Conservation (phyloP, 179 eudicot species). For the Pouteria campechiana region DNA sequence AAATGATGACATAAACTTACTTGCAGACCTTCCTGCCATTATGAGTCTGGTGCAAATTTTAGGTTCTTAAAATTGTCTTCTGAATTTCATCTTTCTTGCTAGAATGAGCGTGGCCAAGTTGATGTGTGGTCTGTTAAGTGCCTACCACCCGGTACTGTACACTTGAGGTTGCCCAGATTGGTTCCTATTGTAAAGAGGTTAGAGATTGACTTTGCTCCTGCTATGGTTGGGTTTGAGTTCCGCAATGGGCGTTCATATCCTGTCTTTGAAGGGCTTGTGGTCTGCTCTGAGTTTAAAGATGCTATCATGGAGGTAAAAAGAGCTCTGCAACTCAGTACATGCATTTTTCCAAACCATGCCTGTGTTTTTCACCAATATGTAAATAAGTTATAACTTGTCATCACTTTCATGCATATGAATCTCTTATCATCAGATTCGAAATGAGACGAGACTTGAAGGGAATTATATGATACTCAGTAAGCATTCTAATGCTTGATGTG, state of each 20-base stretch:
- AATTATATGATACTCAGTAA: no score
- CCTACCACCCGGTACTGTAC: constrained; percentile 96
- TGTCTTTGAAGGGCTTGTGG: constrained; percentile 85
- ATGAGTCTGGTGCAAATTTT: no score
- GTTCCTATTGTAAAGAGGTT: constrained; percentile 64
- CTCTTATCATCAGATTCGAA: no score
- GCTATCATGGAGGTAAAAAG: constrained; percentile 66
- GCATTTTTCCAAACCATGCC: no score
- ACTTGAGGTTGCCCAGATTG: constrained; percentile 73
- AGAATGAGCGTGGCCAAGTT: constrained; percentile 98
- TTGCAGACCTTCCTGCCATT: no score
- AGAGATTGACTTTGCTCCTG: constrained; percentile 79
- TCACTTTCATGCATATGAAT: no score
- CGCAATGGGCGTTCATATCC: constrained; percentile 82
- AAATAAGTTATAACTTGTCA: no score
- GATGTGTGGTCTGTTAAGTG: constrained; percentile 99
- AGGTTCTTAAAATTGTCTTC: not conserved
- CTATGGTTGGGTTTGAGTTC: constrained; percentile 98
- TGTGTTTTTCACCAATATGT: no score
- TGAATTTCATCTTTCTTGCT: constrained; percentile 8
- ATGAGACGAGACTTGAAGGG: no score
- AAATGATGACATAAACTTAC: no score
- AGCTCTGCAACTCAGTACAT: no score
- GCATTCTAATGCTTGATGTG: no score
- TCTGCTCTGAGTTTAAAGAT: constrained; percentile 75